Conservation (phyloP, 768 basidiomycete genomes). For the Collybia nuda region DNA sequence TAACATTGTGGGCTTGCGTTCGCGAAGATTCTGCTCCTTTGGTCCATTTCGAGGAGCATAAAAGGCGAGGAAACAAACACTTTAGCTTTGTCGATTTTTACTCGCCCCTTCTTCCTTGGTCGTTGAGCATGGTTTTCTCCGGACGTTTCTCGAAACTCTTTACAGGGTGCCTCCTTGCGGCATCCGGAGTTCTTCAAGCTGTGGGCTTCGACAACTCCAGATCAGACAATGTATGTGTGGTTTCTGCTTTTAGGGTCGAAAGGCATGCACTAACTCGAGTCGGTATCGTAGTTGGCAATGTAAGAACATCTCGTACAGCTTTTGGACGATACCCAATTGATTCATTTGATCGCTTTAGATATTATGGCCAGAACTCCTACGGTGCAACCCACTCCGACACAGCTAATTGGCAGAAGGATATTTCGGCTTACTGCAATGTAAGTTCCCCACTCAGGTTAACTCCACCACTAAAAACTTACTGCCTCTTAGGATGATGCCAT, state of each 20-base stretch:
- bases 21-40: no score
- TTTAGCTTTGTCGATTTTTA: neutral
- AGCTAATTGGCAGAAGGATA: conserved; percentile 49
- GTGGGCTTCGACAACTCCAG: conserved; percentile 31
- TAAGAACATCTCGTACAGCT: conserved; percentile 8
- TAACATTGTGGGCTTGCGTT: no score
- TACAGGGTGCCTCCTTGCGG: conserved; percentile 4
- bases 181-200: conserved; percentile 7
- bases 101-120: neutral
- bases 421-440: conserved; percentile 56
- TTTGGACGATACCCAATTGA: neutral
- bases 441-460: neutral
- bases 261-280: neutral
- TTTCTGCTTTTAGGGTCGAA: neutral
- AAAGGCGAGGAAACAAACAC: neutral
- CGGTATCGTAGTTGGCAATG: conserved; percentile 23
- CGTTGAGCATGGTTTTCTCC: conserved; percentile 2
- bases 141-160: conserved; percentile 1
- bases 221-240: conserved; percentile 35
- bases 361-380: conserved; percentile 62
- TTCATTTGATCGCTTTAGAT: conserved; percentile 22
- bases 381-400: conserved; percentile 46
- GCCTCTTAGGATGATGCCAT: conserved; percentile 50
- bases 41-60: neutral
- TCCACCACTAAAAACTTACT: no score